Percentiles rank a stretch among this genome's conserved stretches.
phyloP scores from a whole-genome alignment of 495 filamentous ascomycete genomes.

The Talaromyces thailandensis region DNA sequence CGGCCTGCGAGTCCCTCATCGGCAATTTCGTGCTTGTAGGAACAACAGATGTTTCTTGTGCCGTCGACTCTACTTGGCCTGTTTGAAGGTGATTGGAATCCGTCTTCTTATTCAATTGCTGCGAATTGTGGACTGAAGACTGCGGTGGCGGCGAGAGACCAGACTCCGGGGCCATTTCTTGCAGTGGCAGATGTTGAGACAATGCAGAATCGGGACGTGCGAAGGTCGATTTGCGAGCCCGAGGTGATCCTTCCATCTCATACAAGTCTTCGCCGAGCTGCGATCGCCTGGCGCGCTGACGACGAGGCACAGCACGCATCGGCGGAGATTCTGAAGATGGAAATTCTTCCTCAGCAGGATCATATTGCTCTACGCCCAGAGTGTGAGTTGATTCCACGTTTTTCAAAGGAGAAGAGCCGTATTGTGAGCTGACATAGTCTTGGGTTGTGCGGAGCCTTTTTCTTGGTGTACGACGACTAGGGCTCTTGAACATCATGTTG shows the following conservation, averaged over 20 bases:
- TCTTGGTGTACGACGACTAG: not conserved
- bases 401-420: not conserved
- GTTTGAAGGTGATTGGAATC: not conserved
- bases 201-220: not conserved
- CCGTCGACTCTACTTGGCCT: not conserved
- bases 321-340: not conserved
- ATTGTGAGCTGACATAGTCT: not conserved
- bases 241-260: conserved; percentile 29
- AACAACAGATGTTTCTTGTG: not conserved
- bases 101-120: not conserved
- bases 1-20: not conserved
- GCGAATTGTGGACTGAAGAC: not conserved
- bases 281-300: not conserved
- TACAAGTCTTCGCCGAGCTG: conserved; percentile 24
- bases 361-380: not conserved
- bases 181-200: not conserved
- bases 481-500: not conserved
- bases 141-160: not conserved
- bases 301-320: not conserved
- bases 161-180: not conserved
- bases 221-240: not conserved
- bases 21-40: not conserved
- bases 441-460: not conserved
- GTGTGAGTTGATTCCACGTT: not conserved
- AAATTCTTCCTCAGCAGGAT: not conserved